Conservation (phyloP, 192 early-diverging fungal genomes). For the Backusella sp. region DNA sequence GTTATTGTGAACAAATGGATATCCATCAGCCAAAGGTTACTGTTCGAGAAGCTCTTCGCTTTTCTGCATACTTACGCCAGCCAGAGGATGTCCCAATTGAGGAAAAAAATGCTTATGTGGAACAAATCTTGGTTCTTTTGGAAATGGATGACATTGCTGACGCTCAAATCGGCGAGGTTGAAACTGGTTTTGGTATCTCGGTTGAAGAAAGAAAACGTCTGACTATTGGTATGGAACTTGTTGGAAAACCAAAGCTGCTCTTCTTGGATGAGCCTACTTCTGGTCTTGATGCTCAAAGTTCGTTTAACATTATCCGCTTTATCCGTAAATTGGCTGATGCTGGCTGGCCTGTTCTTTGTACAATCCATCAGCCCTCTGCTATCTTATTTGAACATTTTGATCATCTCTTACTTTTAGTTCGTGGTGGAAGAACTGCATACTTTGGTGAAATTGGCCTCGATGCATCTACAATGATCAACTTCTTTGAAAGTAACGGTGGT, state of each 20-base stretch:
- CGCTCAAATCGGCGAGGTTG: constrained; percentile 51
- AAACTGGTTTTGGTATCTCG: constrained; percentile 64
- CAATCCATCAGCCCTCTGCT: constrained; percentile 85
- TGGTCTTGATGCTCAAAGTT: constrained; percentile 77
- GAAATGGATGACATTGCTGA: constrained; percentile 63
- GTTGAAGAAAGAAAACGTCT: constrained; percentile 83
- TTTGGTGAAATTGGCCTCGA: constrained; percentile 78
- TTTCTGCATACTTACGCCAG: constrained; percentile 76
- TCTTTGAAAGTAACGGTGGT: constrained; percentile 76
- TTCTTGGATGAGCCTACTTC: constrained; percentile 75
- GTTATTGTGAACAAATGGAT: constrained; percentile 93
- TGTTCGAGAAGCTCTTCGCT: constrained; percentile 86
- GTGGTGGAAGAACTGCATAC: constrained; percentile 80
- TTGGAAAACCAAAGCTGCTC: constrained; percentile 73
- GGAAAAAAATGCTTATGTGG: constrained; percentile 51
- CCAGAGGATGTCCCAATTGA: constrained; percentile 46
- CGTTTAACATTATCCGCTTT: constrained; percentile 74
- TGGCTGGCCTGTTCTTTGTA: constrained; percentile 73
- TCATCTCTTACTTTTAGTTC: constrained; percentile 73
- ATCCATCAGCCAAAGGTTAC: constrained; percentile 82
- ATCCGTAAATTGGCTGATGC: constrained; percentile 63
- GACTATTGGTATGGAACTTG: constrained; percentile 81
- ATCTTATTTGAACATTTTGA: constrained; percentile 85
- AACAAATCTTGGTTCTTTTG: constrained; percentile 53
- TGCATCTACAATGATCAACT: constrained; percentile 60